Evolutionary conservation across 1,284 basidiomycete genomes (phyloP), one percentile per base, ranked within the genome.

Genomic region (Moesziomyces parantarcticus): DNA sequence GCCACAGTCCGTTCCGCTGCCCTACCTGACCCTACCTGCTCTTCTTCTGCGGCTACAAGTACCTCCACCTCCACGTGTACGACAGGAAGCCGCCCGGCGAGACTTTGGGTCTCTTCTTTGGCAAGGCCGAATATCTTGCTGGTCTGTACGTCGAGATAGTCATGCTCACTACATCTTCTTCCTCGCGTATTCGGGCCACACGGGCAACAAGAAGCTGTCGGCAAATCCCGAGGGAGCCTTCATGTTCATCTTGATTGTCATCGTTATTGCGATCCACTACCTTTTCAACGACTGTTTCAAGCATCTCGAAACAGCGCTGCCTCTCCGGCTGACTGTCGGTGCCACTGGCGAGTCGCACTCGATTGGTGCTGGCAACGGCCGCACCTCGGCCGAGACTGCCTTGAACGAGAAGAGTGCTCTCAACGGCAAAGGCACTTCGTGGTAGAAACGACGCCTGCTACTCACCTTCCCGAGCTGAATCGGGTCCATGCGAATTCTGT

Each of bases 21-120:
- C 26, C 26, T 9, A 26, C 26, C 5, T 26, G 9, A 9, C 26
- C 92, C 3, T 97, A 97, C 87, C 89, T 92, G 84, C 85, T 92
- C 45, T 92, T 93, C 84, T 97, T 92, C 85, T 85, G 80, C 13
- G 75, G 78, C 50, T 81, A 90, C 48, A 93, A 93, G 76, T 85
- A 86, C 77, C 77, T 84, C 43, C 85, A 85, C 78, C 80, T 84
- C 52, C 85, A 82, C 78, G 89, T 90, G 39, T 83, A 80, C 80
- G 91, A 94, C 71, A 90, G 92, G 81, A 89, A 90, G 16, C 85
- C 88, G 0, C 85, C 88, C 4, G 86, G 85, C 50, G 96, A 99
- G 75, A 98, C 96, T 0, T 95, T 94, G 26, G 96, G 96, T 0
- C 85, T 92, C 50, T 98, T 98, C 88, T 98, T 96, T 87, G 94